Evolutionary conservation across 1,139 yeast species (phyloP).

Genomic region (Fermentozyma sake): DNA sequence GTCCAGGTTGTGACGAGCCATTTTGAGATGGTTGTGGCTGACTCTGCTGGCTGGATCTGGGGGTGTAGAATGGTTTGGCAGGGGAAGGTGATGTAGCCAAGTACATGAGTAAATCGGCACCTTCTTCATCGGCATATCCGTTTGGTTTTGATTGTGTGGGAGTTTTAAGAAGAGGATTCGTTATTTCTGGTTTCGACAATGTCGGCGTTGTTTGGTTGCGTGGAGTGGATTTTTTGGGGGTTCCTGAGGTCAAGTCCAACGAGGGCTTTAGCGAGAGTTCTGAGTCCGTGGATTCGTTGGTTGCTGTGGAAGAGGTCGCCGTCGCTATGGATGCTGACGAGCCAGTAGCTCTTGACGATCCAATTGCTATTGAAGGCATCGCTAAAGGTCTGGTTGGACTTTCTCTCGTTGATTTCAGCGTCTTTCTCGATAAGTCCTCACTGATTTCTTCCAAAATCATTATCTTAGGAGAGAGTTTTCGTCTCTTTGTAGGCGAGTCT

Average conservation of each 20-base stretch:
- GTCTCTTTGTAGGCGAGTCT: conserved; percentile 33
- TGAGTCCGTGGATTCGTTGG: too few species aligned
- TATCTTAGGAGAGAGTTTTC: conserved; percentile 20
- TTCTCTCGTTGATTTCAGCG: too few species aligned
- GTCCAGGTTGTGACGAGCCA: conserved; percentile 13
- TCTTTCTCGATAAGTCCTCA: too few species aligned
- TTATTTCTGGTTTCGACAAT: conserved; percentile 18
- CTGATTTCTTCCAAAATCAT: conserved; percentile 40
- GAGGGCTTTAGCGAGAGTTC: conserved; percentile 38
- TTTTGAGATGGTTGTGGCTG: too few species aligned
- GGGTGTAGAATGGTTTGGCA: conserved; percentile 41
- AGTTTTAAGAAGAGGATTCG: conserved; percentile 28
- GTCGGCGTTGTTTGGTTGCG: conserved; percentile 38
- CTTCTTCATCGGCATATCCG: conserved; percentile 55
- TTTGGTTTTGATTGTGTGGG: conserved; percentile 28
- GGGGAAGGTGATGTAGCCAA: conserved; percentile 87
- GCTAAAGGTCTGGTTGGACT: conserved; percentile 27
- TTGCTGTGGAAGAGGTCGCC: too few species aligned
- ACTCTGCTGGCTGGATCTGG: conserved; percentile 16
- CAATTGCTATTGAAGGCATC: conserved; percentile 9
- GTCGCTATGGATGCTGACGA: too few species aligned
- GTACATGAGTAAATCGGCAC: conserved; percentile 78
- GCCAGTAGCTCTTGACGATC: too few species aligned
- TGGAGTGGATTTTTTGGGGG: conserved; percentile 7
- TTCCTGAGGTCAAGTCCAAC: conserved; percentile 23